These are phyloP conservation scores for Ceratocystis cacaofunesta DNA, from an alignment of 2,329 filamentous ascomycete genomes.

Conservation along the genomic window DNA sequence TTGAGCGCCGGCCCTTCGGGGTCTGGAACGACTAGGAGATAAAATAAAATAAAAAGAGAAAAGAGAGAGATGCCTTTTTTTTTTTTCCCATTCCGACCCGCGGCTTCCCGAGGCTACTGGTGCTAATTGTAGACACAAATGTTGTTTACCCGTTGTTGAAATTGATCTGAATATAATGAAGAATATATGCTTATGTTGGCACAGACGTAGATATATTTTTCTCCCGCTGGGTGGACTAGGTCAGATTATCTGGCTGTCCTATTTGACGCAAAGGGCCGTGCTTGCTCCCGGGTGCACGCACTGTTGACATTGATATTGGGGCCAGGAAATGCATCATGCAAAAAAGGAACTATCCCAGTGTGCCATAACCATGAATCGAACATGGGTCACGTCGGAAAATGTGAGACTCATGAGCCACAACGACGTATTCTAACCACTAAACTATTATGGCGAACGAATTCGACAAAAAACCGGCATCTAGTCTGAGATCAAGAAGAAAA, in stretches of 20 bases:
- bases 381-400: neutral
- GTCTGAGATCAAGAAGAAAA: too few relatives aligned
- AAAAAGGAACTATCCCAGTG: neutral
- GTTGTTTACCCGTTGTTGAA: neutral
- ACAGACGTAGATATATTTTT: neutral
- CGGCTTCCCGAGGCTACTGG: too few relatives aligned
- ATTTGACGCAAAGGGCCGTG: too few relatives aligned
- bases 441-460: neutral
- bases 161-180: neutral
- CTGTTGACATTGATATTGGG: neutral
- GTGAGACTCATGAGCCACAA: neutral
- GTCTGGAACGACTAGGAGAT: neutral
- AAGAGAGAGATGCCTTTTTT: neutral
- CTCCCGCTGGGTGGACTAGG: neutral
- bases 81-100: too few relatives aligned
- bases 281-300: too few relatives aligned
- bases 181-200: neutral
- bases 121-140: too few relatives aligned
- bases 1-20: neutral
- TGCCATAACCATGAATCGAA: conserved; percentile 3
- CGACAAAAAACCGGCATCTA: too few relatives aligned
- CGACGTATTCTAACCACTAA: conserved; percentile 4
- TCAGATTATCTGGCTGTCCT: too few relatives aligned
- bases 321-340: neutral
- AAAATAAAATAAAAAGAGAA: neutral